Conservation (phyloP, 371 early-diverging fungal genomes). For the Basidiobolus heterosporus region DNA sequence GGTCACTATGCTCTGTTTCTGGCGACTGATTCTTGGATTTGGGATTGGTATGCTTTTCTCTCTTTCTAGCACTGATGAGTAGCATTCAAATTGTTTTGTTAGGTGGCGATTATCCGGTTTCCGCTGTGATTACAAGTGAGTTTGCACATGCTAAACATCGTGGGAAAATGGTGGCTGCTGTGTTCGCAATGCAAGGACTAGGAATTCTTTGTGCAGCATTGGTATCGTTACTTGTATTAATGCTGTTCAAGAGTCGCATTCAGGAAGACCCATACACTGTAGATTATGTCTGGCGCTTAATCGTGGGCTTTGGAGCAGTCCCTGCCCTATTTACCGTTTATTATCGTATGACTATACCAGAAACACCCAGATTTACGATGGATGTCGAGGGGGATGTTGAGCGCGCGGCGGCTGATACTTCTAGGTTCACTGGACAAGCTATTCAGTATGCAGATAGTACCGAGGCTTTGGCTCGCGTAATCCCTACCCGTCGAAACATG, state of each 20-base stretch:
- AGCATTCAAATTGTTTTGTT: no score
- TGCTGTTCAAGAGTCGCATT: slow-evolving; percentile 47
- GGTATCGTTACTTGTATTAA: slow-evolving; percentile 45
- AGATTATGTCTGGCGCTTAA: slow-evolving; percentile 78
- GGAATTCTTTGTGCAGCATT: slow-evolving; percentile 68
- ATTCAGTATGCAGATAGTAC: slow-evolving; percentile 11
- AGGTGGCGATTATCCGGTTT: slow-evolving; percentile 69
- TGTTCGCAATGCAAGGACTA: slow-evolving; percentile 86
- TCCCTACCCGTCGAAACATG: slow-evolving; percentile 10
- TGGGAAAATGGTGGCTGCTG: slow-evolving; percentile 57
- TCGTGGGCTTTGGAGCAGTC: slow-evolving; percentile 63
- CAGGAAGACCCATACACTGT: slow-evolving; percentile 38
- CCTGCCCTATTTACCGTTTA: slow-evolving; percentile 74
- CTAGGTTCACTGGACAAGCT: slow-evolving; percentile 6
- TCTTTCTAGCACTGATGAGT: no score
- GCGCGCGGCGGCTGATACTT: slow-evolving; percentile 31
- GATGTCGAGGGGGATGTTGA: slow-evolving; percentile 53
- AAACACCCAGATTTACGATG: slow-evolving; percentile 74
- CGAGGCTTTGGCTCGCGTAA: slow-evolving; percentile 13
- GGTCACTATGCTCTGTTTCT: slow-evolving; percentile 53
- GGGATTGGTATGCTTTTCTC: slow-evolving; percentile 30
- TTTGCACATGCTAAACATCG: slow-evolving; percentile 54
- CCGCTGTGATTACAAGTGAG: slow-evolving; percentile 77
- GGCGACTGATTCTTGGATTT: slow-evolving; percentile 70
- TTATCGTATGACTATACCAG: slow-evolving; percentile 81